A percentile compares a stretch with the other conserved stretches of the same genome.
phyloP scores from a whole-genome alignment of 1,139 yeast species.

The Magnusiomyces suaveolens region DNA sequence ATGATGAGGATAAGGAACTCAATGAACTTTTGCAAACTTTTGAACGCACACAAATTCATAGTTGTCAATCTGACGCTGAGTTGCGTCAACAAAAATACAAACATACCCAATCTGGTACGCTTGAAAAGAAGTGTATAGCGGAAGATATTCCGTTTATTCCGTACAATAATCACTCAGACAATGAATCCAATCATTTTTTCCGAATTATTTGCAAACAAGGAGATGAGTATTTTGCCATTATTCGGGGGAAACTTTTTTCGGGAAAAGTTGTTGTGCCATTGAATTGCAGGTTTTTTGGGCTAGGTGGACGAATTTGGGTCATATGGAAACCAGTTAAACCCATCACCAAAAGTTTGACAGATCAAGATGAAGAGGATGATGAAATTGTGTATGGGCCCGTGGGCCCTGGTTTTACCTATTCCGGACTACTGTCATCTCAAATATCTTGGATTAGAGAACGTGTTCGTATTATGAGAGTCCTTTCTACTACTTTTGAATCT shows the following conservation, averaged over 20 bases:
- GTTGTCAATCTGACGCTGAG: too few relatives aligned
- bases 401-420: background rate
- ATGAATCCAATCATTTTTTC: background rate
- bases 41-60: background rate
- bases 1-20: background rate
- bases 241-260: background rate
- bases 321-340: background rate
- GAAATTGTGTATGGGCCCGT: background rate
- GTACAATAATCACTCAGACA: background rate
- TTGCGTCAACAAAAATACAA: background rate
- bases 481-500: background rate
- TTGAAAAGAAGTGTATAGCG: too few relatives aligned
- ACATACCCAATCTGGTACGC: background rate
- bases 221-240: background rate
- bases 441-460: background rate
- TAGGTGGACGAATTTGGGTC: constrained; percentile 2
- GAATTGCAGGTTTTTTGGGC: background rate
- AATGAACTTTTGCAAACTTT: background rate
- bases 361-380: too few relatives aligned
- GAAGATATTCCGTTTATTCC: background rate
- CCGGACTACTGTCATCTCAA: background rate
- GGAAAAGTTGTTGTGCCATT: background rate
- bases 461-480: background rate
- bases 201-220: background rate
- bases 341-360: background rate